Evolutionary conservation across 2,329 filamentous ascomycete species (phyloP).

Genomic region (Colletotrichum musae): DNA sequence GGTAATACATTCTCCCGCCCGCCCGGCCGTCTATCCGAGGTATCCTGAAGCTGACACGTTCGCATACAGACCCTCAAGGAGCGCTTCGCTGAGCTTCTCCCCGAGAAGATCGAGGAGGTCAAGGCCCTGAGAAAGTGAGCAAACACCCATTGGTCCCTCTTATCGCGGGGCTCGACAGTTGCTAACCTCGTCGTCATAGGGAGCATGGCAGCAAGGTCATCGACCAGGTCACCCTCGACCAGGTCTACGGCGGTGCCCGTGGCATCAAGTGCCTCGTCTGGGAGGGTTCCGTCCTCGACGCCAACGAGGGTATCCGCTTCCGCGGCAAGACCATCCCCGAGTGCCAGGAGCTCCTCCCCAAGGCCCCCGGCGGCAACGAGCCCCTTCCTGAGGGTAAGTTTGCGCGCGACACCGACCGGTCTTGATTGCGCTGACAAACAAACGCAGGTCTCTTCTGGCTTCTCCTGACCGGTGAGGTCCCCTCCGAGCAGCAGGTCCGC

Average conservation of each 20-base stretch:
- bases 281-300: conserved; percentile 98
- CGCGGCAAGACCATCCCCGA: conserved; percentile 99
- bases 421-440: not conserved
- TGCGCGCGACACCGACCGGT: no score
- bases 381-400: conserved; percentile 89
- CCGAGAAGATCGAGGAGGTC: conserved; percentile 98
- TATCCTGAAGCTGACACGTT: conserved; percentile 44
- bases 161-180: conserved; percentile 26
- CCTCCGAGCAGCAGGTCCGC: conserved; percentile 97
- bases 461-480: conserved; percentile 97
- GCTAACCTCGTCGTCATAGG: conserved; percentile 62
- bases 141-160: conserved; percentile 33
- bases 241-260: conserved; percentile 99
- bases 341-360: conserved; percentile 97
- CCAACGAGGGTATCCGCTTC: conserved; percentile 99
- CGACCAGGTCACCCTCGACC: conserved; percentile 98
- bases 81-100: conserved; percentile 95
- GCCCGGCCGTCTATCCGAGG: conserved; percentile 40
- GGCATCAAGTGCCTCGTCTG: conserved; percentile 99
- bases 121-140: conserved; percentile 97
- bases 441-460: conserved; percentile 95
- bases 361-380: conserved; percentile 96
- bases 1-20: conserved; percentile 65
- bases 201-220: conserved; percentile 96
- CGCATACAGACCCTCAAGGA: conserved; percentile 89